Conservation (phyloP, 345 rosid species). For the Lepidium didymum region DNA sequence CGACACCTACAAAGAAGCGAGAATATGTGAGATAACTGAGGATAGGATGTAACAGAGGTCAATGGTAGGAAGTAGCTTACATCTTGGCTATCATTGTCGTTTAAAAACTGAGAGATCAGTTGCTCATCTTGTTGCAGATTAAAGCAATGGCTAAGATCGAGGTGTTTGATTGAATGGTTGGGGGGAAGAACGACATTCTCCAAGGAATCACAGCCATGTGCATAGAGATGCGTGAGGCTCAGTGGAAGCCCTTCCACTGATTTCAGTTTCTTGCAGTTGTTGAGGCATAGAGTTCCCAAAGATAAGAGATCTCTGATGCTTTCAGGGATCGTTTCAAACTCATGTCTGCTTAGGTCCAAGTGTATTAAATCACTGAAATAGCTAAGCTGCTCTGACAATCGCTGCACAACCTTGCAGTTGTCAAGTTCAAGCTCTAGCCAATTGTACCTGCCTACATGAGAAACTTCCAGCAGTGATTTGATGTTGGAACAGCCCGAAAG, state of each 20-base stretch:
- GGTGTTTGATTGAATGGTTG: constrained; percentile 1
- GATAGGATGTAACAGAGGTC: background rate
- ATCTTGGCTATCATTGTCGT: background rate
- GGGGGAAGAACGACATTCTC: background rate
- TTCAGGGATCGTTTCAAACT: background rate
- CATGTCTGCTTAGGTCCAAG: background rate
- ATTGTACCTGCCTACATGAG: background rate
- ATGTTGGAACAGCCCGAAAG: constrained; percentile 1
- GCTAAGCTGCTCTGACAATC: background rate
- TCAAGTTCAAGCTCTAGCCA: background rate
- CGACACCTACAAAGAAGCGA: background rate
- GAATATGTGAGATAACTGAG: too few relatives aligned
- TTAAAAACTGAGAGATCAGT: background rate
- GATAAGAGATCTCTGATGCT: background rate
- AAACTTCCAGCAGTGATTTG: background rate
- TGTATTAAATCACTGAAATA: background rate
- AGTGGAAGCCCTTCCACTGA: background rate
- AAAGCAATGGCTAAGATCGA: constrained; percentile 7
- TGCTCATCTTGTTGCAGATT: background rate
- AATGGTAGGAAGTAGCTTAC: background rate
- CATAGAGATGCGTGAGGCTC: background rate
- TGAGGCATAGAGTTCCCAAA: background rate
- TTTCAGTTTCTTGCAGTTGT: constrained; percentile 4
- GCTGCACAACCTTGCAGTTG: background rate
- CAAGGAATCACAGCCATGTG: constrained; percentile 15